Evolutionary conservation across 2,329 filamentous ascomycete species (phyloP), one percentile per base, ranked within the genome.

Genomic region (Stagonosporopsis rhizophila): DNA sequence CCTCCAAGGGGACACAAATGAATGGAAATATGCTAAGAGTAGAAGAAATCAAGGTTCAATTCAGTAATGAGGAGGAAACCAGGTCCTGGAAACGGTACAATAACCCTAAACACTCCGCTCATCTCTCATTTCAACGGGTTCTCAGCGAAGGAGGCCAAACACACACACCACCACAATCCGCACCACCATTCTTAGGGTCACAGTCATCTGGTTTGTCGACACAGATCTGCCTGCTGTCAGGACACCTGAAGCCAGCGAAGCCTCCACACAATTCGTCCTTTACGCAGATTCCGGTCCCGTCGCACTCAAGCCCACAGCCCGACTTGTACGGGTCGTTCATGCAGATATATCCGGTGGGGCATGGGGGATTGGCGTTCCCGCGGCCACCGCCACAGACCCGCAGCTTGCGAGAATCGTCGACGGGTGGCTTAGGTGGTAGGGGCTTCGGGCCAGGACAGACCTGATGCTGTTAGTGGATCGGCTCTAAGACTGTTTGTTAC

Each of bases 121-220:
- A 11, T 22, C 7, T 5, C 17, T 15, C 6, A 7, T 52, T 15
- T 32, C 27, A 40, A 15, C 9, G 19, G 1, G 9, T 12, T 39
- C 50, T 51, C 30, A 51, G 19, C 14, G 35, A 28, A 45, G 51
- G 46, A 34, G 62, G 63, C 64, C 60, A 74, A 17, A 75, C 61
- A 60, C 80, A 82, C 28, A 81, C 60, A 0, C 79, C 79, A 4
- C 67, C 72, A 56, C 79, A 82, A 60, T 82, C 79, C 2, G 71
- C 69, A 0, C 78, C 78, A 0, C 78, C 78, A 1, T 69, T 65
- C 22, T 58, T 19, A 1, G 74, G 71, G 62, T 78, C 73, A 56
- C 79, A 82, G 12, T 72, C 67, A 59, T 81, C 79, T 5, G 78
- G 76, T 58, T 80, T 75, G 67, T 81, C 79, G 30, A 76, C 62